Evolutionary conservation across 441 rosid species (phyloP).

Genomic region (Pelargonium cotyledonis): DNA sequence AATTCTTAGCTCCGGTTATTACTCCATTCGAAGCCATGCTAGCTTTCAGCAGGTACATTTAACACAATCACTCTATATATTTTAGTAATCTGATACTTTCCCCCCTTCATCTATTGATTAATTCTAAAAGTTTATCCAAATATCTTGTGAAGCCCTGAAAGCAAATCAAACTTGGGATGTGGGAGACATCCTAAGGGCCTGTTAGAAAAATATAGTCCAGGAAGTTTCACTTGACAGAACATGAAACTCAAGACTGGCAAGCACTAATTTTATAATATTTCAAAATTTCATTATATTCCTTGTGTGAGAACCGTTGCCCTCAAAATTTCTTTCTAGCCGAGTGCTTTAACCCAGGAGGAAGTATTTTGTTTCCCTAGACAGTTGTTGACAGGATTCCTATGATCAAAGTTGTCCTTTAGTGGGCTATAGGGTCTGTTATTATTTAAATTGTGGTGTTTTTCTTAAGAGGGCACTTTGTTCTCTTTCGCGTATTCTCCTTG

Average conservation of each 20-base stretch:
- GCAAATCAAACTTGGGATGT: neutral
- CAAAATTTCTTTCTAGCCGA: neutral
- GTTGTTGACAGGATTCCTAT: neutral
- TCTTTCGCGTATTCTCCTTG: neutral
- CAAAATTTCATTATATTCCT: no score
- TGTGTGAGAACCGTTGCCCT: neutral
- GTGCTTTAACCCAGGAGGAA: neutral
- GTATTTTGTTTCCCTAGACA: neutral
- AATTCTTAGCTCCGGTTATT: slow-evolving; percentile 81
- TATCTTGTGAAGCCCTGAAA: neutral
- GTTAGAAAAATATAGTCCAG: neutral
- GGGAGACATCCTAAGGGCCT: neutral
- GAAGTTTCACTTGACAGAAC: neutral
- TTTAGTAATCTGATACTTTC: neutral
- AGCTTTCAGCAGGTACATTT: slow-evolving; percentile 70
- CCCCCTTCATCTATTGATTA: neutral
- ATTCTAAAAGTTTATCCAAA: neutral
- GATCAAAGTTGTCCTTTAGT: no score
- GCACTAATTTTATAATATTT: no score
- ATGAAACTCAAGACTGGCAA: neutral
- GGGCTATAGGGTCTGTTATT: no score
- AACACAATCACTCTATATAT: neutral
- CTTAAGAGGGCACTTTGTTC: neutral
- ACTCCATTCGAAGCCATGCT: slow-evolving; percentile 85
- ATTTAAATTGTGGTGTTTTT: no score